Base-by-base conservation (phyloP, 1,139 yeast species). In the Maudiozyma humilis region DNA sequence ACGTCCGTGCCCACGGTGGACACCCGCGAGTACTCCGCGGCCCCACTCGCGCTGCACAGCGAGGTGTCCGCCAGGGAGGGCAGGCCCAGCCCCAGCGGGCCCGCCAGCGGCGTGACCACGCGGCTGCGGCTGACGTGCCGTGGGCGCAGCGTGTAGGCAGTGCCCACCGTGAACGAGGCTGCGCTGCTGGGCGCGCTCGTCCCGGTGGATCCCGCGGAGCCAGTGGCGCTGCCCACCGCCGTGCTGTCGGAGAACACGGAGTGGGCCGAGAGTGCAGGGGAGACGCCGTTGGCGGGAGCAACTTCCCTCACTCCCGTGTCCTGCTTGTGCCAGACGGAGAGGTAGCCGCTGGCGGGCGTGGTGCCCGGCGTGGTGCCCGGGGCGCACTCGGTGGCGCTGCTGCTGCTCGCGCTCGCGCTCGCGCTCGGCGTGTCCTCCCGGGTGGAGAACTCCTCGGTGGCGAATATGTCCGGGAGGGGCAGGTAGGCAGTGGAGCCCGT, bases 271-370 rank as follows among this genome's bases (percentile, higher is more conserved):
- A 55, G 39, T 1, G 63, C 57, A 3, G 69, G 60, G 1, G 71
- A 65, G 8, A 57, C 55, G 8, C 38, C 23, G 37, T 43, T 18
- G 13, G 34, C 7, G n/a, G 6, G 8, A 12, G 53, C 53, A 44
- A 64, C 62, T 10, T 23, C 10, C 10, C 10, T 10, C 27, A 10
- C 27, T 6, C 27, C 27, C 27, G 27, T 23, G 27, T 6, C 27
- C 6, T 23, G 27, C 27, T n/a, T 23, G 47, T 65, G 66, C 55
- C 67, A 57, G 6, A 67, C 55, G 6, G 65, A 55, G 8, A 59
- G 48, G 43, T 57, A 58, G 43, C 53, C 52, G 5, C 49, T 45
- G 2, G 57, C 54, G 23, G 64, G 69, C 51, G 69, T 10, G 8
- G 27, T 23, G 27, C 27, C 8, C 8, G 27, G 27, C 27, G 27